Percentiles rank a stretch among this genome's conserved stretches.
These are phyloP conservation scores for Medicago arabica DNA, from an alignment of 306 rosid genomes.

Conservation along the genomic window DNA sequence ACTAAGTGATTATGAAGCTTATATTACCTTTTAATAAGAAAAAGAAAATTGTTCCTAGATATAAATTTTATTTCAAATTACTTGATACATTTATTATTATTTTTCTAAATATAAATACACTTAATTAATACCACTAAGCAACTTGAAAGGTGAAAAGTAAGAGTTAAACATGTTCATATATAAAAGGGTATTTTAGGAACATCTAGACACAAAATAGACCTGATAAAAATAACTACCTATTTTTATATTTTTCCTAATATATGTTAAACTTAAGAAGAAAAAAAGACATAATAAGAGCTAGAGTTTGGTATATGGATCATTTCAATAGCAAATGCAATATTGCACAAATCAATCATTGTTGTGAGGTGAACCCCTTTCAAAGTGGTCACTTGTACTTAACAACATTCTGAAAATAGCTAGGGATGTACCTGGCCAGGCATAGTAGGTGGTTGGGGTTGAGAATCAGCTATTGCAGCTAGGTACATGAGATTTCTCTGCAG, in stretches of 20 bases:
- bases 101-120: too few species aligned
- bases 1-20: too few species aligned
- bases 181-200: not conserved
- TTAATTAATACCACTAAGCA: not conserved
- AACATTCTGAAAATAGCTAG: constrained; percentile 8
- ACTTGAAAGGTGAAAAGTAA: too few species aligned
- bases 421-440: constrained; percentile 83
- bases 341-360: not conserved
- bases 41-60: too few species aligned
- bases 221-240: too few species aligned
- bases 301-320: not conserved
- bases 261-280: too few species aligned
- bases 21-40: too few species aligned
- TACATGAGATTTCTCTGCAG: too few species aligned
- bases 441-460: constrained; percentile 55
- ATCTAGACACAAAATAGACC: not conserved
- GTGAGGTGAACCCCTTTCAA: not conserved
- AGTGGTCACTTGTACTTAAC: not conserved
- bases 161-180: not conserved
- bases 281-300: not conserved
- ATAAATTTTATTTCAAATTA: too few species aligned
- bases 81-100: too few species aligned
- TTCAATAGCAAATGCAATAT: too few species aligned
- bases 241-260: too few species aligned
- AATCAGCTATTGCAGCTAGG: not conserved